These are phyloP conservation scores for Vicia villosa DNA, from an alignment of 306 rosid genomes.

Conservation along the genomic window DNA sequence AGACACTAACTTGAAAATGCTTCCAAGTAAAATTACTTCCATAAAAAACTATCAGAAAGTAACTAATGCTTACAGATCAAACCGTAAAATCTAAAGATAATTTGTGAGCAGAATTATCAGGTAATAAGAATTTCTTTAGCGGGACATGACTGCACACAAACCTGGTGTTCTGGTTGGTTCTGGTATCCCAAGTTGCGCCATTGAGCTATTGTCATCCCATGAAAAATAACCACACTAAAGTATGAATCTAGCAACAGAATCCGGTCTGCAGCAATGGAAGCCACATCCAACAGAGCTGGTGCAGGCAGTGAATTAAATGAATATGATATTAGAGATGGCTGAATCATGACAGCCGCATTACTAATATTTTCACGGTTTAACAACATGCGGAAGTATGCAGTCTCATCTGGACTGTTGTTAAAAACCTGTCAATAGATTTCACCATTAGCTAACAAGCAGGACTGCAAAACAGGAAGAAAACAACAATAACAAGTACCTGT, in stretches of 20 bases:
- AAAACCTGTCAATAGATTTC: constrained; percentile 70
- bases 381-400: constrained; percentile 94
- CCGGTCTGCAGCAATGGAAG: constrained; percentile 86
- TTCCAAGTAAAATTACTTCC: constrained; percentile 16
- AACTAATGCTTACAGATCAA: constrained; percentile 2
- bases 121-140: constrained; percentile 9
- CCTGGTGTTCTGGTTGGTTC: constrained; percentile 85
- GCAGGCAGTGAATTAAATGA: constrained; percentile 86
- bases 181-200: constrained; percentile 99
- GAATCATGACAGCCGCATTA: constrained; percentile 98
- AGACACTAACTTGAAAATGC: constrained; percentile 6
- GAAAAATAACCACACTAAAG: constrained; percentile 91
- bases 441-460: constrained; percentile 25
- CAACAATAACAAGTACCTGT: constrained; percentile 58
- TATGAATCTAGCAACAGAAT: constrained; percentile 91
- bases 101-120: background rate
- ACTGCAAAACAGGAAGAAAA: constrained; percentile 28
- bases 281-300: constrained; percentile 91
- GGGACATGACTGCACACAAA: constrained; percentile 38
- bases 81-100: constrained; percentile 7
- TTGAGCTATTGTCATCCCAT: constrained; percentile 98
- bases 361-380: constrained; percentile 88
- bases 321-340: constrained; percentile 85
- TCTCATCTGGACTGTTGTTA: constrained; percentile 99
- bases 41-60: constrained; percentile 2